Base-by-base conservation (phyloP, 164 flowering plant species). In the Stephania yunnanensis region DNA sequence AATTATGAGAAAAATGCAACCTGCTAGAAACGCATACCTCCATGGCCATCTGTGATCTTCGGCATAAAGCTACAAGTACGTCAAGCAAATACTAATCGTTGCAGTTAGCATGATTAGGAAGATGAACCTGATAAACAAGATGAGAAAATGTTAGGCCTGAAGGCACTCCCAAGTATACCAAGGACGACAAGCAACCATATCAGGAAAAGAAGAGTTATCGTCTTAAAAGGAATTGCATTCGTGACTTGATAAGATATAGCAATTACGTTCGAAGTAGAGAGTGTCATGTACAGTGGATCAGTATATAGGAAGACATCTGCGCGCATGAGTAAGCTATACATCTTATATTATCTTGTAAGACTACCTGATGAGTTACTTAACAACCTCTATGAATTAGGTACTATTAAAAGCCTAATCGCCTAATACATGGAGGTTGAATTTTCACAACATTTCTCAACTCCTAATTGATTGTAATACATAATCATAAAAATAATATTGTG, bases 31-130 rank as follows among this genome's bases (percentile, higher is more conserved):
- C 15, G 75, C 86, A 71, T 88, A 92, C 98, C 97, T 90, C 98
- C 98, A 94, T 93, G 93, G 87, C 98, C 98, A 94, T 80, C 86
- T 73, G 74, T 86, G 89, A 78, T 92, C 95, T 83, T 92, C 98
- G 36, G 69, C 83, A 45, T 90, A 84, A 45, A 94, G 95, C 85
- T 91, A 94, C 80, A 92, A 81, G 77, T 86, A 92, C 36, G 95
- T n/a, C n/a, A n/a, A n/a, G n/a, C n/a, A n/a, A n/a, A n/a, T n/a
- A n/a, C n/a, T n/a, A n/a, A n/a, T n/a, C n/a, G n/a, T n/a, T n/a
- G n/a, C n/a, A n/a, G n/a, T n/a, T n/a, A n/a, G n/a, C n/a, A n/a
- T n/a, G n/a, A n/a, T n/a, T n/a, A n/a, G n/a, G n/a, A n/a, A n/a
- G n/a, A n/a, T n/a, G n/a, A n/a, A n/a, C n/a, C n/a, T 89, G 85